A percentile compares a stretch with the other conserved stretches of the same genome.
phyloP scores from a whole-genome alignment of 345 rosid species.

The Pugionium cornutum region DNA sequence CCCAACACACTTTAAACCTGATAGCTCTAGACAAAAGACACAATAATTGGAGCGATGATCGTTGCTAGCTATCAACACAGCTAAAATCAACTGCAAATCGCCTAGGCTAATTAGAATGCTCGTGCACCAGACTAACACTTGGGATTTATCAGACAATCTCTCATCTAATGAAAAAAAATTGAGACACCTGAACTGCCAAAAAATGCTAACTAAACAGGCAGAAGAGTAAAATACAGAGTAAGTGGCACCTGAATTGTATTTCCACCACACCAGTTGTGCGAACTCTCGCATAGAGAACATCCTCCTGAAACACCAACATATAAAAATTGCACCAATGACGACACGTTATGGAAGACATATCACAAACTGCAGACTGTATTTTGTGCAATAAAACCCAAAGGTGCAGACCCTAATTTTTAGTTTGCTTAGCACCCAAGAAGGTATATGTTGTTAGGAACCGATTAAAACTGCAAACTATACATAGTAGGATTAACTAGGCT shows the following conservation, averaged over 20 bases:
- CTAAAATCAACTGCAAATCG: background rate
- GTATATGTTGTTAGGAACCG: background rate
- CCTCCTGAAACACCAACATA: constrained; percentile 60
- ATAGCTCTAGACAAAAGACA: background rate
- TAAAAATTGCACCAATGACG: background rate
- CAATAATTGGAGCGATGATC: background rate
- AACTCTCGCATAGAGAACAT: constrained; percentile 92
- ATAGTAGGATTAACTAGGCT: background rate
- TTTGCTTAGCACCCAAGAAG: background rate
- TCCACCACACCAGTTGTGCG: constrained; percentile 98
- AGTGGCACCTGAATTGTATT: constrained; percentile 93
- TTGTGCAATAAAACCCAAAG: background rate
- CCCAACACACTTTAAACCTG: background rate
- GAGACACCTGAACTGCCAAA: background rate
- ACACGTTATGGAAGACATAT: background rate
- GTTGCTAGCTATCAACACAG: background rate
- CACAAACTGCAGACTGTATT: background rate
- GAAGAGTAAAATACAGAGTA: background rate
- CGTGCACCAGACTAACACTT: background rate
- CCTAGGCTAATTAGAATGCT: background rate
- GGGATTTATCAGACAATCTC: background rate
- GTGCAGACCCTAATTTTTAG: background rate
- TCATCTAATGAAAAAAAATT: background rate
- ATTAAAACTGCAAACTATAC: background rate
- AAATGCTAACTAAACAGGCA: background rate